A percentile compares a stretch with the other conserved stretches of the same genome.
Conservation (phyloP, 2,329 filamentous ascomycete genomes). For the Aspergillus piperis region DNA sequence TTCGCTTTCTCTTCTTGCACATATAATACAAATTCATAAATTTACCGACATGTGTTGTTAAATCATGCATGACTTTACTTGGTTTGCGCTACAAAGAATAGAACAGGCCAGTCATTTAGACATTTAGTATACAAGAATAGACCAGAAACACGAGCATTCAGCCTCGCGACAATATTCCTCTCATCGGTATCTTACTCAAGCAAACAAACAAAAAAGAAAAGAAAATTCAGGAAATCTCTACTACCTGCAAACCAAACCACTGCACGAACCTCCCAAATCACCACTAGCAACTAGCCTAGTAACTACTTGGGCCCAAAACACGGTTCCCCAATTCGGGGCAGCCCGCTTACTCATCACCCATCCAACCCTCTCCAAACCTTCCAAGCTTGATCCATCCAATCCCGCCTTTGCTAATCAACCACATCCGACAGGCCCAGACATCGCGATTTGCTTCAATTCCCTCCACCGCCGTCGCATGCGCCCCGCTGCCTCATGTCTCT, state of each 20-base stretch:
- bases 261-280: too few relatives aligned
- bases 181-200: too few relatives aligned
- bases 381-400: not conserved
- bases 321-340: not conserved
- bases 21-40: not conserved
- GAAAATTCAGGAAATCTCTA: too few relatives aligned
- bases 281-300: too few relatives aligned
- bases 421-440: constrained; percentile 9
- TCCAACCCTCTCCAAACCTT: not conserved
- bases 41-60: too few relatives aligned
- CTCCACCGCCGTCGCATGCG: constrained; percentile 20
- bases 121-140: too few relatives aligned
- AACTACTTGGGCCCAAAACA: not conserved
- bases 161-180: too few relatives aligned
- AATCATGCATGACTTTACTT: too few relatives aligned
- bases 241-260: too few relatives aligned
- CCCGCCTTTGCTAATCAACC: constrained; percentile 10
- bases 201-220: too few relatives aligned
- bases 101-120: not conserved
- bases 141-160: too few relatives aligned
- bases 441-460: constrained; percentile 19
- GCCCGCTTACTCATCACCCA: constrained; percentile 29
- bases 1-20: not conserved
- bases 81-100: too few relatives aligned
- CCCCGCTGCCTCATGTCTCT: constrained; percentile 41